Percentiles rank a stretch among this genome's conserved stretches.
phyloP scores from a whole-genome alignment of 2,329 filamentous ascomycete species.

The Hirsutella thompsonii region DNA sequence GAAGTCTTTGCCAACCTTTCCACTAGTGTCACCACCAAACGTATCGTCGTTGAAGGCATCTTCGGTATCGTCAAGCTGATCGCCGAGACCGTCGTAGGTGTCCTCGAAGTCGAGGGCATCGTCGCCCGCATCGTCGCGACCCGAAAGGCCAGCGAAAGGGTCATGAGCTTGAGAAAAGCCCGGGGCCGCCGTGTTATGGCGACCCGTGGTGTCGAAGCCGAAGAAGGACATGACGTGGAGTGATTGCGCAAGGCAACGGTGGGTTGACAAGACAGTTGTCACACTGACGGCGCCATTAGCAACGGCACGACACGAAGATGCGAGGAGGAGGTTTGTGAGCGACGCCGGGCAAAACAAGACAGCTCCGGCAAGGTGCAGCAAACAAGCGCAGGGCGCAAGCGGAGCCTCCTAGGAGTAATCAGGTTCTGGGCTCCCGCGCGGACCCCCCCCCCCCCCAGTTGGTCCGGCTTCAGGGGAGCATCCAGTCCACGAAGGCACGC shows the following conservation, averaged over 20 bases:
- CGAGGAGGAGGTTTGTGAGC: too few species aligned
- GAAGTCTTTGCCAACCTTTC: constrained; percentile 75
- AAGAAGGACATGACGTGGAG: constrained; percentile 72
- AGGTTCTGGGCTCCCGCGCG: too few species aligned
- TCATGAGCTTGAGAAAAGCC: constrained; percentile 78
- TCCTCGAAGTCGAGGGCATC: constrained; percentile 75
- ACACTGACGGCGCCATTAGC: neutral
- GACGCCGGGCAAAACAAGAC: too few species aligned
- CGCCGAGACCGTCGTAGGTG: constrained; percentile 89
- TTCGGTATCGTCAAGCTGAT: constrained; percentile 80
- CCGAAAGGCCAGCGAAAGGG: constrained; percentile 74
- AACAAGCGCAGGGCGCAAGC: too few species aligned
- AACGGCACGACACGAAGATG: neutral
- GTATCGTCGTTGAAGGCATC: constrained; percentile 97
- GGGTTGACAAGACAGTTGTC: neutral
- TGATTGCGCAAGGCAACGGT: neutral
- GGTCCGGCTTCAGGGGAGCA: neutral
- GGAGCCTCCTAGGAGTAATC: too few species aligned
- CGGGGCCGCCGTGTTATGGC: constrained; percentile 53
- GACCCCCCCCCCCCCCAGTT: neutral
- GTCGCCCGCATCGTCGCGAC: constrained; percentile 44
- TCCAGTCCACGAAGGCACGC: neutral
- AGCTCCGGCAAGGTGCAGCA: too few species aligned
- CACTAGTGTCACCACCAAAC: constrained; percentile 43
- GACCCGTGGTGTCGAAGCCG: constrained; percentile 59